Evolutionary conservation across 169 alveolate species (phyloP).

Genomic region (Plasmodium relictum): DNA sequence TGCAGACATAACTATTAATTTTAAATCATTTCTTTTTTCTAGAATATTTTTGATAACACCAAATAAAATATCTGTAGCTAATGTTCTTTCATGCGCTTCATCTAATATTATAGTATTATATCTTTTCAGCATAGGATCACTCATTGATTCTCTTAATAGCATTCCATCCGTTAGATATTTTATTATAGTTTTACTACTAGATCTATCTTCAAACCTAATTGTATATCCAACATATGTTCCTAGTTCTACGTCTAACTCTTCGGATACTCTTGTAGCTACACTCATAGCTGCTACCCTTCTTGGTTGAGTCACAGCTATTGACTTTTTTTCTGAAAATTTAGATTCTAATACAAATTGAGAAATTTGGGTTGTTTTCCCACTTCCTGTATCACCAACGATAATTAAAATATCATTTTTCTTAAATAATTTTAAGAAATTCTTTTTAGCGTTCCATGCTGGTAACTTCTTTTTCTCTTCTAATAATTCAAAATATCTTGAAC

Average conservation of each 20-base stretch:
- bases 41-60: conserved; percentile 96
- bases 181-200: conserved; percentile 90
- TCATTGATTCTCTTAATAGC: conserved; percentile 97
- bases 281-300: conserved; percentile 99
- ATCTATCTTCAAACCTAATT: conserved; percentile 98
- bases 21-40: conserved; percentile 91
- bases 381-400: conserved; percentile 97
- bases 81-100: conserved; percentile 99
- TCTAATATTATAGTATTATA: conserved; percentile 96
- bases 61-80: conserved; percentile 97
- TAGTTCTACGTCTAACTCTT: conserved; percentile 96
- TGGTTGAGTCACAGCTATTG: conserved; percentile 99
- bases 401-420: conserved; percentile 85
- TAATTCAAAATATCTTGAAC: conserved; percentile 85
- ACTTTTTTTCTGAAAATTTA: conserved; percentile 86
- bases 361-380: conserved; percentile 99
- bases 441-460: conserved; percentile 93
- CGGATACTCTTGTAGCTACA: conserved; percentile 98
- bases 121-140: conserved; percentile 91
- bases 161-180: conserved; percentile 99
- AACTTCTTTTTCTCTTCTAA: conserved; percentile 87
- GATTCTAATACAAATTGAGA: conserved; percentile 96
- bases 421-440: conserved; percentile 88
- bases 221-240: conserved; percentile 98
- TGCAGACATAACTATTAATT: conserved; percentile 98